Evolutionary conservation across 1,139 yeast species (phyloP).

Genomic region (Protomyces macrosporus): DNA sequence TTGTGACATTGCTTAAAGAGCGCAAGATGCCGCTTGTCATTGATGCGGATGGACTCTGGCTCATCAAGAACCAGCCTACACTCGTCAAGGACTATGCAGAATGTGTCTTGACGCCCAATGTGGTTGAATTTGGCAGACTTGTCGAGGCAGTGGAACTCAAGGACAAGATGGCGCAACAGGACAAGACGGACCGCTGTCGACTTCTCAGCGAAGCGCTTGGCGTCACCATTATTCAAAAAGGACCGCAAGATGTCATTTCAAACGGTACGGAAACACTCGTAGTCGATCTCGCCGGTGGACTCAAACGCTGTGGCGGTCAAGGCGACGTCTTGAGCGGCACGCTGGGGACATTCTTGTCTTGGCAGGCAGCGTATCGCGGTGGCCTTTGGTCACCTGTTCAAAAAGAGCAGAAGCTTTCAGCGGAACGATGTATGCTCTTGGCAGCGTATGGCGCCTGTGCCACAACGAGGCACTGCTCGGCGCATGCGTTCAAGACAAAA

Average conservation of each 20-base stretch:
- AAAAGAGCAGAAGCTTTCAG: conserved; percentile 39
- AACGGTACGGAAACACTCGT: conserved; percentile 40
- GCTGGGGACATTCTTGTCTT: conserved; percentile 60
- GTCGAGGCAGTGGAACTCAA: conserved; percentile 48
- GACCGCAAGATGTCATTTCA: conserved; percentile 59
- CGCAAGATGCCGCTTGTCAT: conserved; percentile 61
- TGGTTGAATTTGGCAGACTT: conserved; percentile 72
- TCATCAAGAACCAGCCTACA: conserved; percentile 55
- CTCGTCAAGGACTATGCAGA: conserved; percentile 48
- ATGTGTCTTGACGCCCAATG: conserved; percentile 82
- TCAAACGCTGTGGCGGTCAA: conserved; percentile 78
- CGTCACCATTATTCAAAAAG: conserved; percentile 68
- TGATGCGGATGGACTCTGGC: conserved; percentile 82
- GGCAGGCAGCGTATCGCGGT: conserved; percentile 57
- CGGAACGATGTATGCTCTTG: conserved; percentile 44
- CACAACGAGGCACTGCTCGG: conserved; percentile 61
- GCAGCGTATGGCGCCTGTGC: conserved; percentile 73
- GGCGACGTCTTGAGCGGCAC: conserved; percentile 77
- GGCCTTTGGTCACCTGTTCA: conserved; percentile 50
- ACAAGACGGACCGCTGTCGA: conserved; percentile 34
- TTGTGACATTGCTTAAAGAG: conserved; percentile 54
- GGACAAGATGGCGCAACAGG: conserved; percentile 34
- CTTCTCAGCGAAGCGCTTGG: conserved; percentile 55
- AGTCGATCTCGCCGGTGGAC: conserved; percentile 52
- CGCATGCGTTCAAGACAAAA: conserved; percentile 56